phyloP scores from a whole-genome alignment of 2,329 filamentous ascomycete genomes.

The Colletotrichum chlorophyti region DNA sequence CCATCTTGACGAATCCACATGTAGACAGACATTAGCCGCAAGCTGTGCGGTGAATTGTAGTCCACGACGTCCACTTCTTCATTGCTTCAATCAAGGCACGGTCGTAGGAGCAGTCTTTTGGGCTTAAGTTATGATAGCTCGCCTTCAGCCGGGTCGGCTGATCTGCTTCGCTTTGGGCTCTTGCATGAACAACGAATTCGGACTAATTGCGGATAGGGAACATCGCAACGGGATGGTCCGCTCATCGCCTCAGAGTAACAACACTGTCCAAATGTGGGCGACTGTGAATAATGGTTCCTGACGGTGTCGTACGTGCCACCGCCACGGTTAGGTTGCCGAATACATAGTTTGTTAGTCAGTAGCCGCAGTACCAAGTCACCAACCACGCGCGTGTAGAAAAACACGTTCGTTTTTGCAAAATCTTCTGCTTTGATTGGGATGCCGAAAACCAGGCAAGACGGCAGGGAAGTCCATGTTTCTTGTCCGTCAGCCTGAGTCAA shows the following conservation, averaged over 20 bases:
- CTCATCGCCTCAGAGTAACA: conserved; percentile 5
- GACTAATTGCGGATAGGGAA: not conserved
- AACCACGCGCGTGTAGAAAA: conserved; percentile 10
- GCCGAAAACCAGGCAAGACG: not conserved
- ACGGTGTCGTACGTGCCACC: too few species aligned
- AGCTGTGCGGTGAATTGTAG: too few species aligned
- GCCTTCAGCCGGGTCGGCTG: not conserved
- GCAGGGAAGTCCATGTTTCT: conserved; percentile 11
- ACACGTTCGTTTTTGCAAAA: too few species aligned
- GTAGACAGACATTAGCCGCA: too few species aligned
- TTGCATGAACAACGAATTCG: conserved; percentile 1
- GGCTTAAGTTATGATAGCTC: not conserved
- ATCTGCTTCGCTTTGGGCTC: conserved; percentile 7
- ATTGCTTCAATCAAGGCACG: not conserved
- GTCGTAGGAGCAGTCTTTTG: conserved; percentile 10
- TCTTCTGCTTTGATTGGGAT: too few species aligned
- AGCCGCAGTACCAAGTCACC: not conserved
- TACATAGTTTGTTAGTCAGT: too few species aligned
- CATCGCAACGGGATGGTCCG: not conserved
- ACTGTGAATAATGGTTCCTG: too few species aligned
- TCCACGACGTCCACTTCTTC: too few species aligned
- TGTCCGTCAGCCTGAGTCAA: not conserved
- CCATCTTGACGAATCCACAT: too few species aligned
- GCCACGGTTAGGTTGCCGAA: too few species aligned
- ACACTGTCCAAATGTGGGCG: too few species aligned